Evolutionary conservation across 257 asterid species (phyloP), one percentile per base, ranked within the genome.

Genomic region (Salvia splendens): DNA sequence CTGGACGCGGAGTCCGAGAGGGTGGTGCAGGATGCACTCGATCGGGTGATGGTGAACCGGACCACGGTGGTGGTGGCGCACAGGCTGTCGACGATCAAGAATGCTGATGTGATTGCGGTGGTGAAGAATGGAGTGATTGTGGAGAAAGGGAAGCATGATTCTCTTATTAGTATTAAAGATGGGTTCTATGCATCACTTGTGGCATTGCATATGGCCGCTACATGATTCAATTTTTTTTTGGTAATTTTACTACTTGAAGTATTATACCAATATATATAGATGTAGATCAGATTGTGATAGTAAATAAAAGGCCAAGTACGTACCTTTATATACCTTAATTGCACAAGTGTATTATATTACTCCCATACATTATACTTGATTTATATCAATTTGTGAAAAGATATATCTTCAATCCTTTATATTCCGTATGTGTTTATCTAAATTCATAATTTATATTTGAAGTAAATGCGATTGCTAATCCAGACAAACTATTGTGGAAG

Each of bases 1-100:
- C 58, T 88, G 71, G 93, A 88, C 20, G 91, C 95, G 6, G 93
- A 88, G 38, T 88, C 95, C 5, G 95, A 88, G 69, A 79, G 86
- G 56, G 81, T 82, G 0, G 95, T 86, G 28, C 91, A 88, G 66
- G 86, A 79, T 65, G 95, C 95, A 41, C 83, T 88, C 2, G 87
- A 88, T 15, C 50, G 81, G n/a, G 86, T 82, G 1, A 80, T 84
- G 86, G 74, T 84, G 68, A 70, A 84, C 68, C 55, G 91, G 73
- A 88, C 93, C 0, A 86, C 89, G 0, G 82, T 88, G 3, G 77
- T 84, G 3, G 88, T 88, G 76, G 93, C 95, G 14, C 95, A 88
- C 53, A 75, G 95, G 64, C 69, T 88, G 5, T 88, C 93, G 4
- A 88, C 95, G 1, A 78, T 88, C 30, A 82, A 79, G 66, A 81